Conservation (phyloP, 1,139 yeast species). For the Groenewaldozyma auringiensis region DNA sequence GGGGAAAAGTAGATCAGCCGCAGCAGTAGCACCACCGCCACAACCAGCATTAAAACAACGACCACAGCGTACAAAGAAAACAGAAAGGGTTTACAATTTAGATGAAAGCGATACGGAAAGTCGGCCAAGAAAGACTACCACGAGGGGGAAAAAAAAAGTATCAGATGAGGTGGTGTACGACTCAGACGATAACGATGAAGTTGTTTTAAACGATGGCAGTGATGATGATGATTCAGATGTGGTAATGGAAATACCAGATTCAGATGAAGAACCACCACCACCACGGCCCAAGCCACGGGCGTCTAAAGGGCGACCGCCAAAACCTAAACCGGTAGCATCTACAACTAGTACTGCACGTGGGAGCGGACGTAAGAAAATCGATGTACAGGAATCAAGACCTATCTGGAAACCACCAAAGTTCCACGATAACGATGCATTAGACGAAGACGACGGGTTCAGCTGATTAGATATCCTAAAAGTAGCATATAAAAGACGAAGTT, state of each 20-base stretch:
- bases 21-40: background rate
- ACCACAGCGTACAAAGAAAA: background rate
- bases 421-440: slow-evolving; percentile 8
- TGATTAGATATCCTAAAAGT: no score
- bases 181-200: slow-evolving; percentile 7
- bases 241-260: background rate
- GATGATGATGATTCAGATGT: slow-evolving; percentile 4
- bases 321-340: background rate
- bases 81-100: slow-evolving; percentile 1
- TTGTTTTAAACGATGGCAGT: slow-evolving; percentile 3
- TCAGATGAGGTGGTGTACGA: background rate
- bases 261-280: no score
- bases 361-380: background rate
- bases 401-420: slow-evolving; percentile 2
- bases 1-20: slow-evolving; percentile 4
- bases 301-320: background rate
- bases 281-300: background rate
- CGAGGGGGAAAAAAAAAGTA: background rate
- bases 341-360: slow-evolving; percentile 2
- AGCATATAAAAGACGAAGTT: no score
- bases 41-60: background rate
- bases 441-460: slow-evolving; percentile 16
- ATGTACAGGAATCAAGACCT: background rate
- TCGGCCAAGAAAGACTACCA: slow-evolving; percentile 2
- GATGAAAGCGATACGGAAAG: background rate